A percentile compares a stretch with the other conserved stretches of the same genome.
phyloP scores from a whole-genome alignment of 2,329 filamentous ascomycete genomes.

The Ilyonectria destructans region DNA sequence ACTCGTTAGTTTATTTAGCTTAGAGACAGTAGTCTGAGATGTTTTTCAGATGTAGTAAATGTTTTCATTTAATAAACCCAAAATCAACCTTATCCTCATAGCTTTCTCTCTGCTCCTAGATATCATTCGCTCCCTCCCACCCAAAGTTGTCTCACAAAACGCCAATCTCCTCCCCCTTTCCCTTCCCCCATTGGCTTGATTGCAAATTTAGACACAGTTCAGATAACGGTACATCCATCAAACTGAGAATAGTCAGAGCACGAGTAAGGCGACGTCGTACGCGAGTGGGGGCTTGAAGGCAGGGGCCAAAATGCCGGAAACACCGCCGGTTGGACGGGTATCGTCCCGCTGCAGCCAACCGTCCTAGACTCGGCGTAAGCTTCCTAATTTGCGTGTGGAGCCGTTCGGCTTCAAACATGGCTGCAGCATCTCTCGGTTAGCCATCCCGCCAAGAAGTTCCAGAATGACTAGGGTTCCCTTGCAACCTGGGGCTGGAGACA shows the following conservation, averaged over 20 bases:
- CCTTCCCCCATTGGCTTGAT: neutral
- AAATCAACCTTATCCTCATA: neutral
- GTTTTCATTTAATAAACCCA: neutral
- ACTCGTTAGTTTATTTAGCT: neutral
- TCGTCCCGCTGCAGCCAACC: conserved; percentile 5
- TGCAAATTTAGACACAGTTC: conserved; percentile 18
- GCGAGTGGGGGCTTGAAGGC: conserved; percentile 4
- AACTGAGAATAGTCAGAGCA: neutral
- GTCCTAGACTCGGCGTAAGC: neutral
- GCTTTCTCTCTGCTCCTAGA: neutral
- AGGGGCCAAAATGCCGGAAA: conserved; percentile 19
- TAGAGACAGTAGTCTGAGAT: neutral
- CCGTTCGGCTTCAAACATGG: too few relatives aligned
- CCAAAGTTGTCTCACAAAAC: neutral
- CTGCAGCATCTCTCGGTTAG: conserved; percentile 4
- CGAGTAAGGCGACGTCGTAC: conserved; percentile 12
- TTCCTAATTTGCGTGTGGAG: neutral
- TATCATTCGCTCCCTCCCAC: neutral
- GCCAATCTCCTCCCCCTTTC: neutral
- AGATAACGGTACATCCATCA: neutral
- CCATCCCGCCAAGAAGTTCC: conserved; percentile 3
- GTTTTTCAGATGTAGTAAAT: neutral
- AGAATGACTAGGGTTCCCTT: conserved; percentile 9
- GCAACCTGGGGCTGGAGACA: conserved; percentile 1
- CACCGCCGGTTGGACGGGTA: conserved; percentile 8